Evolutionary conservation across 2,329 filamentous ascomycete genomes (phyloP), one percentile per base, ranked within the genome.

Genomic region (Fonsecaea erecta): DNA sequence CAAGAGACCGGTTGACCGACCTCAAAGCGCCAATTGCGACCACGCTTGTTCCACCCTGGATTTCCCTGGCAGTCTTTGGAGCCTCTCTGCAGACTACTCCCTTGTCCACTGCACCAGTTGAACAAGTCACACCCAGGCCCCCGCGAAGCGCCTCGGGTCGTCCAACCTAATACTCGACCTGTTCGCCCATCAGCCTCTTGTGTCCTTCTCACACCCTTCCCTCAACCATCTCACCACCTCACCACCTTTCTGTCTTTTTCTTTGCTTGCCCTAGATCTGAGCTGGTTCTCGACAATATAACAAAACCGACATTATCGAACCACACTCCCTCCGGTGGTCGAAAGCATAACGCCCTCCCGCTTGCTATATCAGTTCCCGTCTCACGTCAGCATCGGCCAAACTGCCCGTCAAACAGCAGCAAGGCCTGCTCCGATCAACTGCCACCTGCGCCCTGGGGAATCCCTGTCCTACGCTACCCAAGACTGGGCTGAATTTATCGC

Each of bases 11-110:
- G 35, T 57, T 53, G 18, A 35, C 30, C 62, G 65, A 66, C 68
- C 68, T 43, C 65, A 66, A 62, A 64, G 68, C 68, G 68, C 68
- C 63, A 55, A 65, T 65, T 65, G 65, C 52, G 54, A 68, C 65
- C 57, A 62, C 48, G 58, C 55, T 60, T 68, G 66, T 68, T 68
- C 63, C 63, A 65, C 60, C 54, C 52, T 54, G 34, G 28, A 48
- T 24, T 48, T n/a, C 12, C 8, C 7, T 48, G 43, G 18, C 2
- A 48, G 43, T 24, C 28, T 14, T 46, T 46, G 6, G 18, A 18
- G 40, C 40, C 18, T n/a, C 18, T 46, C n/a, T 21, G 40, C 40
- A 18, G n/a, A 46, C 40, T 46, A 21, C 7, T 21, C n/a, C 7
- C n/a, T 32, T 46, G 18, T n/a, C 40, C 40, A 21, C 32, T 32